These are phyloP conservation scores for Lasiodiplodia sp. DNA, from an alignment of 2,329 filamentous ascomycete genomes.

Conservation along the genomic window DNA sequence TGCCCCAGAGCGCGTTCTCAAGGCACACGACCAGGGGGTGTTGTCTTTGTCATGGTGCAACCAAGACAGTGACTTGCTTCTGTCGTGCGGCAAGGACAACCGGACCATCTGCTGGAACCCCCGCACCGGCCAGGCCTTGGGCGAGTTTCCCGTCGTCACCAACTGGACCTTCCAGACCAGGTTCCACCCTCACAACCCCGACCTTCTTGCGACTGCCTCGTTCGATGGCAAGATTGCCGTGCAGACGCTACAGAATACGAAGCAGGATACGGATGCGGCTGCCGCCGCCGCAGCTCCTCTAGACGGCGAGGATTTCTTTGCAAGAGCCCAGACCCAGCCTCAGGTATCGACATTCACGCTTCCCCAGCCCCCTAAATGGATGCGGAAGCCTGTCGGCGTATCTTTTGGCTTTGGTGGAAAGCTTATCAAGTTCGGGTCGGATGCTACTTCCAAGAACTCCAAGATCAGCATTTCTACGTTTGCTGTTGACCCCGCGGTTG, in stretches of 20 bases:
- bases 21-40: slow-evolving; percentile 93
- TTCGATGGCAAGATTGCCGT: slow-evolving; percentile 97
- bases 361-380: slow-evolving; percentile 85
- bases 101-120: slow-evolving; percentile 96
- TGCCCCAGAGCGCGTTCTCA: slow-evolving; percentile 84
- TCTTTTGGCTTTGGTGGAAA: slow-evolving; percentile 97
- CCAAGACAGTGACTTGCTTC: slow-evolving; percentile 85
- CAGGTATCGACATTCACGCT: slow-evolving; percentile 90
- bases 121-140: slow-evolving; percentile 83
- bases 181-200: slow-evolving; percentile 93
- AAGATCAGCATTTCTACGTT: slow-evolving; percentile 87
- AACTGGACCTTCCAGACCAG: slow-evolving; percentile 98
- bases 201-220: slow-evolving; percentile 90
- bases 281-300: slow-evolving; percentile 70
- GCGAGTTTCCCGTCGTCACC: slow-evolving; percentile 96
- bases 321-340: slow-evolving; percentile 88
- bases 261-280: slow-evolving; percentile 68
- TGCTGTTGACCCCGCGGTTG: slow-evolving; percentile 83
- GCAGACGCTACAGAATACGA: slow-evolving; percentile 94
- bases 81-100: slow-evolving; percentile 97
- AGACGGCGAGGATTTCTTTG: slow-evolving; percentile 96
- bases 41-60: slow-evolving; percentile 94
- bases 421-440: slow-evolving; percentile 76
- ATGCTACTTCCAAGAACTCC: slow-evolving; percentile 69
- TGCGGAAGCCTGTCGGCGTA: slow-evolving; percentile 82